phyloP scores from a whole-genome alignment of 176 grass and related monocot species.

The Typha latifolia region DNA sequence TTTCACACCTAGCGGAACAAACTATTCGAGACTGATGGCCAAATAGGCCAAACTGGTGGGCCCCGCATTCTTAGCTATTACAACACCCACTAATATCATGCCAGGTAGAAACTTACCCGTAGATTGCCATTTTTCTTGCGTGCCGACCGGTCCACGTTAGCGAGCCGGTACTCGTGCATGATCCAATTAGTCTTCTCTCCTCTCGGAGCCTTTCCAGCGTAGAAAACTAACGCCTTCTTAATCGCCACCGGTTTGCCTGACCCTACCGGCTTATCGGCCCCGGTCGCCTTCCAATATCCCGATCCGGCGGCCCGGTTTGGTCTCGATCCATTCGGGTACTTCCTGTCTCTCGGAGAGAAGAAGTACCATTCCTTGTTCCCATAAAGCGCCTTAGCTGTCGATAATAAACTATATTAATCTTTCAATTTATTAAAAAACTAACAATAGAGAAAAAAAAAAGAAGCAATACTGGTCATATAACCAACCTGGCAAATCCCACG shows the following conservation, averaged over 20 bases:
- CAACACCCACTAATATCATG: neutral
- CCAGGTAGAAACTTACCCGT: neutral
- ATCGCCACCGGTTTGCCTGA: slow-evolving; percentile 20
- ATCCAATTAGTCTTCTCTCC: slow-evolving; percentile 46
- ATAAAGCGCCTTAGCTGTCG: slow-evolving; percentile 23
- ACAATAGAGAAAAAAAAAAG: neutral
- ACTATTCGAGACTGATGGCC: too few relatives aligned
- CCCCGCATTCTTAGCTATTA: neutral
- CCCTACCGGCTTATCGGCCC: slow-evolving; percentile 30
- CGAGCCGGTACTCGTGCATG: slow-evolving; percentile 47
- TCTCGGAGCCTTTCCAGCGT: slow-evolving; percentile 35
- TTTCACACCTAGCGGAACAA: neutral
- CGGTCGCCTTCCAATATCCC: slow-evolving; percentile 50
- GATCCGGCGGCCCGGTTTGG: slow-evolving; percentile 29
- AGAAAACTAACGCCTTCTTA: slow-evolving; percentile 46
- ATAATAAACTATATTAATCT: neutral
- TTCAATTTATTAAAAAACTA: neutral
- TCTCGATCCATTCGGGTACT: slow-evolving; percentile 43
- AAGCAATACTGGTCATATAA: neutral
- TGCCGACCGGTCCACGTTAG: slow-evolving; percentile 17
- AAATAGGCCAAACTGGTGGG: neutral
- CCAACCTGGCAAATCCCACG: slow-evolving; percentile 36
- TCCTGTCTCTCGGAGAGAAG: slow-evolving; percentile 37
- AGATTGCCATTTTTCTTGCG: slow-evolving; percentile 17
- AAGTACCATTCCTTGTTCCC: slow-evolving; percentile 48